A percentile compares a stretch with the other conserved stretches of the same genome.
Conservation (phyloP, 768 basidiomycete species). For the Candolleomyces efflorescens region DNA sequence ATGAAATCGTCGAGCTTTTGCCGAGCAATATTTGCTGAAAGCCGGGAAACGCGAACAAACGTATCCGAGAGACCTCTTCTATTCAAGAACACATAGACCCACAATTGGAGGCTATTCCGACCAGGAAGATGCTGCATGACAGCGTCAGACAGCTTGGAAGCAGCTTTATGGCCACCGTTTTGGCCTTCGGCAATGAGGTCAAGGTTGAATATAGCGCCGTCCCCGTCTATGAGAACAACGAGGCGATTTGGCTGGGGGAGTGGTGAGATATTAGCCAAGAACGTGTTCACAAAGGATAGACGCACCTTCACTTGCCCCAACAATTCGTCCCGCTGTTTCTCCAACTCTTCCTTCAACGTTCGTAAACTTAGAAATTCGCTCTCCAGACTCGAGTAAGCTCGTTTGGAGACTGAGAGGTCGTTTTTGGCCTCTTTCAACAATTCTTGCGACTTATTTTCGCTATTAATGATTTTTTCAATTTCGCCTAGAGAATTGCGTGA, state of each 20-base stretch:
- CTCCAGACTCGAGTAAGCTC: slow-evolving; percentile 36
- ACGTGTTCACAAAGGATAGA: too few relatives aligned
- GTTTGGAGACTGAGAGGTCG: slow-evolving; percentile 39
- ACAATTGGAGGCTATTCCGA: slow-evolving; percentile 44
- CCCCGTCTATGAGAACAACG: slow-evolving; percentile 58
- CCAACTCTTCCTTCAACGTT: slow-evolving; percentile 25
- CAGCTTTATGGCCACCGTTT: slow-evolving; percentile 54
- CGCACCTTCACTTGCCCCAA: slow-evolving; percentile 37
- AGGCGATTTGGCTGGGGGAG: slow-evolving; percentile 36
- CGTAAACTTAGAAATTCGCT: slow-evolving; percentile 19
- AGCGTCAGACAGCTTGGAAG: slow-evolving; percentile 40
- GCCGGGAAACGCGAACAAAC: slow-evolving; percentile 36
- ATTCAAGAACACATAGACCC: slow-evolving; percentile 61
- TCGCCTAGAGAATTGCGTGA: slow-evolving; percentile 24
- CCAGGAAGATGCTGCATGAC: slow-evolving; percentile 33
- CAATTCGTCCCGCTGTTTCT: slow-evolving; percentile 32
- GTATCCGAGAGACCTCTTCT: slow-evolving; percentile 56
- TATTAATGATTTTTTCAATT: slow-evolving; percentile 31
- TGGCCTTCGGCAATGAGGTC: slow-evolving; percentile 52
- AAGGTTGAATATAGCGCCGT: slow-evolving; percentile 54
- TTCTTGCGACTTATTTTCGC: slow-evolving; percentile 25
- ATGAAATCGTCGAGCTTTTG: slow-evolving; percentile 60
- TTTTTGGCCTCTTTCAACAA: slow-evolving; percentile 32
- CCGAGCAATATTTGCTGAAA: slow-evolving; percentile 22
- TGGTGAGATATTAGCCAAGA: too few relatives aligned